Base-by-base conservation (phyloP, 306 rosid genomes). In the Pterocarpus santalinus region DNA sequence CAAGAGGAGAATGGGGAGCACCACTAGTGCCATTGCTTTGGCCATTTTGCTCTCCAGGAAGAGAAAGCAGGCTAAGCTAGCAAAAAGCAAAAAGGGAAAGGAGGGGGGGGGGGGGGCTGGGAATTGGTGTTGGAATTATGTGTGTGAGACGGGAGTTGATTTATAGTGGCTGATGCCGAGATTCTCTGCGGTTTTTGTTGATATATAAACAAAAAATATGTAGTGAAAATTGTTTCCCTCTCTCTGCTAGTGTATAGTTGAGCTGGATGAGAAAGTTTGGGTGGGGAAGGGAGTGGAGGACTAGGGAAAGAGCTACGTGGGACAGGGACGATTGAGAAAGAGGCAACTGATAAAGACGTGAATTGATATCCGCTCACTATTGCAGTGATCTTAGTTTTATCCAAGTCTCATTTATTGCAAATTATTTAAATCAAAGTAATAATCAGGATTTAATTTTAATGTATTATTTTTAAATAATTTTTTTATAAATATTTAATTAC, bases 131-230 rank as follows among this genome's bases (percentile, higher is more conserved):
- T 12, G 57, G 30, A n/a, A 7, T 8, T 38, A 7, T 13, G 49
- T 32, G 5, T 28, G 4, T 13, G 35, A 1, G 9, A 22, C n/a
- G n/a, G 64, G 39, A 47, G 66, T 72, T 57, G 0, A 32, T 84
- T 89, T 91, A 85, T 87, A 89, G 87, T 75, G 35, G 22, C 53
- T 77, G 43, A 33, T 46, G 82, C 80, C 83, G 64, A 77, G 71
- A 79, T 83, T 76, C 75, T 51, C 79, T 85, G 76, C 82, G 49
- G 80, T 4, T 72, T 78, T 83, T 70, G 7, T 65, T 82, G 55
- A 13, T 34, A 13, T 36, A 1, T 64, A 51, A 49, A 12, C 28
- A 22, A 22, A 22, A 22, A 22, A 22, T 22, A 22, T 22, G 28
- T 22, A 43, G 4, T 30, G 34, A 15, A 8, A 30, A 43, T 16